Evolutionary conservation across 2,329 filamentous ascomycete species (phyloP).

Genomic region (Xylaria sp.): DNA sequence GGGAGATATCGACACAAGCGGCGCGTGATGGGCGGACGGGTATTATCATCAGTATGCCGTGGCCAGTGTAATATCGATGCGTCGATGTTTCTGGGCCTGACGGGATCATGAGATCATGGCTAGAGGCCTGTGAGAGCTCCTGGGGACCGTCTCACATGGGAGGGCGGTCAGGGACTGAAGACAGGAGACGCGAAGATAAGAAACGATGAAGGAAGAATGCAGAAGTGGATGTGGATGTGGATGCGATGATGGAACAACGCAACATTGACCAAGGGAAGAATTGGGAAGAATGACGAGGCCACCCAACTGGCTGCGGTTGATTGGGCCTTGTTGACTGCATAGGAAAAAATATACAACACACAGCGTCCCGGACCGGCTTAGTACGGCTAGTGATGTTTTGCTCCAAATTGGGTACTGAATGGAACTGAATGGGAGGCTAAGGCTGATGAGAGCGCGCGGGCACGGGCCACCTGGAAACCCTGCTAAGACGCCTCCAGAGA

Average conservation of each 20-base stretch:
- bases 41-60: conserved; percentile 5
- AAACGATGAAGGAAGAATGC: conserved; percentile 35
- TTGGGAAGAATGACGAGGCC: conserved; percentile 49
- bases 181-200: conserved; percentile 1
- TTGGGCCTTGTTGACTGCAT: conserved; percentile 46
- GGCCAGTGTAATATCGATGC: conserved; percentile 38
- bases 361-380: conserved; percentile 7
- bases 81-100: conserved; percentile 41
- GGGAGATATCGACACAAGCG: conserved; percentile 21
- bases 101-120: conserved; percentile 43
- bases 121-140: conserved; percentile 16
- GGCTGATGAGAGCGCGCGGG: conserved; percentile 7
- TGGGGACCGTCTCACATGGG: neutral
- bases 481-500: neutral
- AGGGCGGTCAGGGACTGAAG: conserved; percentile 33
- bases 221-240: conserved; percentile 24
- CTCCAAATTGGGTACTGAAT: conserved; percentile 7
- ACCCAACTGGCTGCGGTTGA: conserved; percentile 42
- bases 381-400: conserved; percentile 26
- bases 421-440: neutral
- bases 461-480: conserved; percentile 24
- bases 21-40: conserved; percentile 21
- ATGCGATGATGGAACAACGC: conserved; percentile 36
- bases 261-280: conserved; percentile 43
- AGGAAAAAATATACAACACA: conserved; percentile 42